These are phyloP conservation scores for Melastoma malabathricum DNA, from an alignment of 345 rosid species.

Conservation along the genomic window DNA sequence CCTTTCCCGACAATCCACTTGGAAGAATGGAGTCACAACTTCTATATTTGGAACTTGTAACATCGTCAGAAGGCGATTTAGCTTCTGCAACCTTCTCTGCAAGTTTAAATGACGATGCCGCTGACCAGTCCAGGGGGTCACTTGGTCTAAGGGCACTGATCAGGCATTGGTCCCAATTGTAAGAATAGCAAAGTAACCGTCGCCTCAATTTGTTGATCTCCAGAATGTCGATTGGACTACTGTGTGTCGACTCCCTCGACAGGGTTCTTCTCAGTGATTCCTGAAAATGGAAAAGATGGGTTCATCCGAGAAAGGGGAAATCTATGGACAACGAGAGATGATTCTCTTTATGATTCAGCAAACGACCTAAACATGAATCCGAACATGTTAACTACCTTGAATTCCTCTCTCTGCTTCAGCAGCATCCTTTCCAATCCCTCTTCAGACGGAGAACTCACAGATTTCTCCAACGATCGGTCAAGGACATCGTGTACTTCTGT, in stretches of 20 bases:
- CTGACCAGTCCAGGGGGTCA: slow-evolving; percentile 22
- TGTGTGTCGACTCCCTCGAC: slow-evolving; percentile 24
- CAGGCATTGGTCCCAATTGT: slow-evolving; percentile 78
- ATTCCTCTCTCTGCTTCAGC: slow-evolving; percentile 56
- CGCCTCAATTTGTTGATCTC: slow-evolving; percentile 70
- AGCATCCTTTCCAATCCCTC: slow-evolving; percentile 51
- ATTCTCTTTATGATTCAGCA: too few relatives aligned
- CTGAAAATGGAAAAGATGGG: slow-evolving; percentile 12
- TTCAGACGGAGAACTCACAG: slow-evolving; percentile 22
- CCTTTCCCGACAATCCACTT: slow-evolving; percentile 15
- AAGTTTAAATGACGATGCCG: slow-evolving; percentile 15
- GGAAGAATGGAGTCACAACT: slow-evolving; percentile 27
- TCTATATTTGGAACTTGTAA: slow-evolving; percentile 15
- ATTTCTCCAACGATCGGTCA: slow-evolving; percentile 33
- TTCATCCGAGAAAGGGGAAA: neutral
- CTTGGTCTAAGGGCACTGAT: slow-evolving; percentile 38
- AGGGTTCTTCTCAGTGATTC: slow-evolving; percentile 42
- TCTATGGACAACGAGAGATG: too few relatives aligned
- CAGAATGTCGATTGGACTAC: slow-evolving; percentile 67
- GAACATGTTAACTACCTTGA: slow-evolving; percentile 37
- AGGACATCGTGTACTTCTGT: slow-evolving; percentile 53
- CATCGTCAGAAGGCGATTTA: slow-evolving; percentile 20
- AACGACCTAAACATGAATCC: too few relatives aligned
- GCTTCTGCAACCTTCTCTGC: slow-evolving; percentile 16
- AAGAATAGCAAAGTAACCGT: slow-evolving; percentile 59